phyloP scores from a whole-genome alignment of 1,139 yeast genomes.

The Pichia sp. region DNA sequence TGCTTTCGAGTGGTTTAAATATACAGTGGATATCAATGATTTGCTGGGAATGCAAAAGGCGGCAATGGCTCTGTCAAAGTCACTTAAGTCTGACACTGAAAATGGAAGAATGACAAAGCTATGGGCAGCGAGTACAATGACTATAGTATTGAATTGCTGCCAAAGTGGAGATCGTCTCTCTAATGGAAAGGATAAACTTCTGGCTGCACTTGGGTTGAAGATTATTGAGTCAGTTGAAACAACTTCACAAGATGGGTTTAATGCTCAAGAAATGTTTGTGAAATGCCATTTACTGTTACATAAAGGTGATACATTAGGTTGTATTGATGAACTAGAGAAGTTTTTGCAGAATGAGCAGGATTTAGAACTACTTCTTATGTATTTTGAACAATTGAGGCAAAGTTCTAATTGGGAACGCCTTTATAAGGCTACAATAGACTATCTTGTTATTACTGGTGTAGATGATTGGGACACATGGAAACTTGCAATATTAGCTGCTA shows the following conservation, averaged over 20 bases:
- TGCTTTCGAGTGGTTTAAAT: slow-evolving; percentile 42
- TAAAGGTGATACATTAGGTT: slow-evolving; percentile 29
- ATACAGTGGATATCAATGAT: slow-evolving; percentile 34
- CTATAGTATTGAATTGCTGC: slow-evolving; percentile 24
- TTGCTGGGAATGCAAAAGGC: slow-evolving; percentile 40
- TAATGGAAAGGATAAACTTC: slow-evolving; percentile 34
- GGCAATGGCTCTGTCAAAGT: slow-evolving; percentile 36
- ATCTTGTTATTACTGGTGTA: slow-evolving; percentile 38
- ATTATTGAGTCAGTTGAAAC: slow-evolving; percentile 36
- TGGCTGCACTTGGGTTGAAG: slow-evolving; percentile 50
- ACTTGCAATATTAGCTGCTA: slow-evolving; percentile 39
- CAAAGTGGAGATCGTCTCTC: slow-evolving; percentile 29
- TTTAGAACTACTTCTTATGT: slow-evolving; percentile 49
- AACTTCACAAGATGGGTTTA: slow-evolving; percentile 32
- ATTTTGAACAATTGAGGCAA: slow-evolving; percentile 39
- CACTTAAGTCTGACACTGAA: slow-evolving; percentile 11
- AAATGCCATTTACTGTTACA: slow-evolving; percentile 39
- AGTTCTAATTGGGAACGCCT: slow-evolving; percentile 38
- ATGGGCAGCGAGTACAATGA: slow-evolving; percentile 44
- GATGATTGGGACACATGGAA: slow-evolving; percentile 63
- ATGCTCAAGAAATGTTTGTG: slow-evolving; percentile 55
- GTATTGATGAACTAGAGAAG: slow-evolving; percentile 29
- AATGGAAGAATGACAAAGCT: slow-evolving; percentile 32
- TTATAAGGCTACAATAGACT: slow-evolving; percentile 28
- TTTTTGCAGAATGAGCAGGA: slow-evolving; percentile 38